Evolutionary conservation across 164 flowering plant species (phyloP).

Genomic region (Tinospora cordifolia): DNA sequence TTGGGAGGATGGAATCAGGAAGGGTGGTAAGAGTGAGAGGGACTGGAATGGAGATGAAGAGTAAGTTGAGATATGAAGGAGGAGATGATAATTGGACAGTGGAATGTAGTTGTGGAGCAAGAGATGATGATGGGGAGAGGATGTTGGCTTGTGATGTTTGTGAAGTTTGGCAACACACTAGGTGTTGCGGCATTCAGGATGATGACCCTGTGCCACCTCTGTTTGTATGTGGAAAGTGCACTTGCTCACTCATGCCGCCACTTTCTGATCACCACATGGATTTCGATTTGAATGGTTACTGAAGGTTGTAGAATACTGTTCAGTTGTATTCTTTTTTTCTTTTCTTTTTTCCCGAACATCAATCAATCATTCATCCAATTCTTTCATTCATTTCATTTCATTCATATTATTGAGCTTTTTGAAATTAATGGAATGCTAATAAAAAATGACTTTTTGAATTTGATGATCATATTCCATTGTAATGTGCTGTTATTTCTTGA

Average conservation of each 20-base stretch:
- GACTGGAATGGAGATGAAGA: slow-evolving; percentile 33
- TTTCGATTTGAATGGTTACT: not conserved
- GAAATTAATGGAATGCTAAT: not conserved
- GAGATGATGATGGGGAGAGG: slow-evolving; percentile 75
- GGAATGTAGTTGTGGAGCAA: slow-evolving; percentile 53
- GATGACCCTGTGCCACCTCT: slow-evolving; percentile 39
- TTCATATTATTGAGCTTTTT: not conserved
- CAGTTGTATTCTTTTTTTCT: not conserved
- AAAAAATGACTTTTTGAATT: not conserved
- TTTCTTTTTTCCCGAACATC: not conserved
- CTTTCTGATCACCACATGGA: not conserved
- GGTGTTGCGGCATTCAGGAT: slow-evolving; percentile 55
- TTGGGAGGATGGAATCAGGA: slow-evolving; percentile 54
- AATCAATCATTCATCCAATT: not conserved
- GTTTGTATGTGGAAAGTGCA: slow-evolving; percentile 45
- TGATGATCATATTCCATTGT: not conserved
- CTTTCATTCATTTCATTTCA: not conserved
- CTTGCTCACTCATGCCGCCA: slow-evolving; percentile 21
- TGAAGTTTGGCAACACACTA: slow-evolving; percentile 72
- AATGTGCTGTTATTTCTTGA: too few species aligned
- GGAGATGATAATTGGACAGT: slow-evolving; percentile 59
- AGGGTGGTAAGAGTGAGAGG: slow-evolving; percentile 43
- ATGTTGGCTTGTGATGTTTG: slow-evolving; percentile 71
- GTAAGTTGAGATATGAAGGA: slow-evolving; percentile 42
- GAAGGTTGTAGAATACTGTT: not conserved